Base-by-base conservation (phyloP, 2,329 filamentous ascomycete genomes). In the Periconia sp. region DNA sequence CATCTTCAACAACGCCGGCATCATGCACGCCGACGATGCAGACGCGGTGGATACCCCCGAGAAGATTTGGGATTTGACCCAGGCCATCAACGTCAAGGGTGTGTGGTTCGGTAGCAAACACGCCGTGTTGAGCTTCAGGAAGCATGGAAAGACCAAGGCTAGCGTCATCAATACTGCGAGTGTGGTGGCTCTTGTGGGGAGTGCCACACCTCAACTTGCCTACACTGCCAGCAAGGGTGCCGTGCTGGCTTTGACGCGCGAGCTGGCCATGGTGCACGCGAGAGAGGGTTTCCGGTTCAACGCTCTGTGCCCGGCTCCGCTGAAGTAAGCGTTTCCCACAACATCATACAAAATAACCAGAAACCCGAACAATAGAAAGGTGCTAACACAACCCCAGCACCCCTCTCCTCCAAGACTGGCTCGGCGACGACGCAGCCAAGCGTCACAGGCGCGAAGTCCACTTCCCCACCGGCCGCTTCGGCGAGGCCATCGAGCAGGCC, bases 101-200 rank as follows among this genome's bases (percentile, higher is more conserved):
- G 92, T 97, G n/a, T 96, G 92, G 92, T 97, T 85, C 74, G 92
- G 92, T 56, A 88, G 86, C 83, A 97, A 96, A 82, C 91, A 96
- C 74, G 91, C 92, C 7, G 87, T 97, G 27, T 80, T 93, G 47
- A 85, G 90, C 43, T 82, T 97, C 65, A 88, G 92, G 60, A 86
- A 85, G 65, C 82, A 95, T 80, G 83, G 84, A 51, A 97, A 97
- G 85, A 84, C 80, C 43, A 85, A 82, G 64, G 90, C 85, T 48
- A 91, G 87, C 75, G 86, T 97, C 76, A 92, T 96, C 82, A 96
- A 96, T 81, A 96, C 91, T 2, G 92, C 91, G 23, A 92, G 88
- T 45, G 89, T 96, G 46, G 92, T 96, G 45, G 92, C 91, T 2
- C 82, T 96, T 49, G 89, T 96, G 49, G 92, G 92, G 46, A 88